Base-by-base conservation (phyloP, 2,329 filamentous ascomycete genomes). In the Incumbomyces delicatus region DNA sequence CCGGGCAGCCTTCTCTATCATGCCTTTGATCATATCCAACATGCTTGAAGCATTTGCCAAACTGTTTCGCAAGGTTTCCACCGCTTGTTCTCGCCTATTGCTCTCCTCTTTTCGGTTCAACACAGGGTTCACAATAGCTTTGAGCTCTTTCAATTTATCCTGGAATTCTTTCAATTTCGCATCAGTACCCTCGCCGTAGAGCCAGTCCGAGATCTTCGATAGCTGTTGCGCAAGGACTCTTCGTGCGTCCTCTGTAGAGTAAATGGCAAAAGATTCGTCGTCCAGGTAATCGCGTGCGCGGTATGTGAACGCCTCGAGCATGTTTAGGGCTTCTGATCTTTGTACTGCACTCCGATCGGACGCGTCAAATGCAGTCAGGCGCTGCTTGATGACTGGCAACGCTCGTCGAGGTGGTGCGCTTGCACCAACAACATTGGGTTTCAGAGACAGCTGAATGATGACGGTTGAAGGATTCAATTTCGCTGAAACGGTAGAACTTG, bases 291-390 rank as follows among this genome's bases (percentile, higher is more conserved):
- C 88, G 20, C 88, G 82, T 22, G 85, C 78, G 59, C 81, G 83
- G 73, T 98, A 98, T 12, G 90, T 95, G 65, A 85, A 96, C 11
- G 77, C 83, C 66, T 98, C 92, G n/a, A 98, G 78, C 54, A 85
- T 83, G 67, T 96, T 98, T 48, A 95, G 72, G 1, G 86, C 80
- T 63, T 95, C 90, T 62, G 95, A 89, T 29, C 89, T 80, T 48
- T 80, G 72, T 31, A 80, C 68, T 42, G 89, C 84, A 22, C 83
- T 79, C 55, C 77, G 78, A 66, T 98, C 92, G 2, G 90, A 95
- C 20, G 77, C 73, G 55, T 94, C 87, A 58, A 98, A 96, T 3
- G 87, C 83, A 58, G 80, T 76, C 36, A 98, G 77, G 37, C 87
- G 83, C 56, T 85, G 76, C 62, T 83, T 81, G 60, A 81, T 77